Conservation (phyloP, 768 basidiomycete species). For the Pholiota microspora region DNA sequence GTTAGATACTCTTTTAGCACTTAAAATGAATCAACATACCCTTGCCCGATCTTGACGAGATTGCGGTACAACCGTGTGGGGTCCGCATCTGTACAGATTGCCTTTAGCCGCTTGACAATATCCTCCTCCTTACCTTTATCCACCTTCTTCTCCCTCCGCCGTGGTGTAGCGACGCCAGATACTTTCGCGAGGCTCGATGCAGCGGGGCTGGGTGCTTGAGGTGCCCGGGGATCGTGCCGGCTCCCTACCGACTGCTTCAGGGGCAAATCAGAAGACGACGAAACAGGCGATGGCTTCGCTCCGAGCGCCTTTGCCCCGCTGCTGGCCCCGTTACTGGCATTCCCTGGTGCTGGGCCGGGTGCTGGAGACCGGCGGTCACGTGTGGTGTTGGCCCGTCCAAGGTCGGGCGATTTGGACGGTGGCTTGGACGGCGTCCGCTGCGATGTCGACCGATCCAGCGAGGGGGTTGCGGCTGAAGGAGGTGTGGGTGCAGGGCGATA, state of each 20-base stretch:
- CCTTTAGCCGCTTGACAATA: constrained; percentile 86
- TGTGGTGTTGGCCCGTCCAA: constrained; percentile 70
- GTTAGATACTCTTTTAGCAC: constrained; percentile 7
- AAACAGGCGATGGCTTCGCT: constrained; percentile 51
- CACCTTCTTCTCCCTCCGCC: constrained; percentile 85
- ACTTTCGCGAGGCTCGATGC: constrained; percentile 65
- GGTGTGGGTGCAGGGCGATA: constrained; percentile 81
- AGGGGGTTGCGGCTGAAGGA: constrained; percentile 56
- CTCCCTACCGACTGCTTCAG: constrained; percentile 33
- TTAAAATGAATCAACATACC: constrained; percentile 48
- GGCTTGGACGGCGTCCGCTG: constrained; percentile 67
- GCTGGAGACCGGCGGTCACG: constrained; percentile 56
- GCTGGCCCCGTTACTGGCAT: background rate
- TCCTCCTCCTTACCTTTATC: constrained; percentile 83
- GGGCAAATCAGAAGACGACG: constrained; percentile 57
- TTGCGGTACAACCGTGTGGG: constrained; percentile 91
- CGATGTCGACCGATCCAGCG: constrained; percentile 86
- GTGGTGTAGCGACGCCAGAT: constrained; percentile 74
- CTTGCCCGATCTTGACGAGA: constrained; percentile 96
- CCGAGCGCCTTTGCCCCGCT: background rate
- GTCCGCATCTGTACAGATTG: constrained; percentile 97
- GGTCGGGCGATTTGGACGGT: constrained; percentile 42
- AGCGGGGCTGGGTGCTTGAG: constrained; percentile 58
- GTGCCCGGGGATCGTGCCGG: constrained; percentile 31
- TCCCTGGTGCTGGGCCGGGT: constrained; percentile 30